Percentiles rank a stretch among this genome's conserved stretches.
Conservation (phyloP, 2,329 filamentous ascomycete species). For the Calonectria pteridis region DNA sequence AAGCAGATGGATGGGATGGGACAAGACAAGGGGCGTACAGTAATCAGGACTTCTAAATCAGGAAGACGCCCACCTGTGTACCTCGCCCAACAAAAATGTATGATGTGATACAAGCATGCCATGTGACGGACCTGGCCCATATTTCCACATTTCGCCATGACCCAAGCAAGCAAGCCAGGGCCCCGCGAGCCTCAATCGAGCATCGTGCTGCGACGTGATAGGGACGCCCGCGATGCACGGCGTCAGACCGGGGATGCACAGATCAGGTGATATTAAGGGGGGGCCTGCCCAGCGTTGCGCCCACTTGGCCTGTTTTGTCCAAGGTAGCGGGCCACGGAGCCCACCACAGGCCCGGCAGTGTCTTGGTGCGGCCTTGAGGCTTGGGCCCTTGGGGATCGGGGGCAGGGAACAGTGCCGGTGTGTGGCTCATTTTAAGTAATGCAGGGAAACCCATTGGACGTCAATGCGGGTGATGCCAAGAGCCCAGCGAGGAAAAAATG, state of each 20-base stretch:
- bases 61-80: neutral
- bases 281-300: neutral
- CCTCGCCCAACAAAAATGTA: slow-evolving; percentile 3
- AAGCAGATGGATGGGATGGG: neutral
- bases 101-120: slow-evolving; percentile 12
- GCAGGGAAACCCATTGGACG: slow-evolving; percentile 4
- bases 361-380: too few species aligned
- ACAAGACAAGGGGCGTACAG: slow-evolving; percentile 3
- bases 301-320: slow-evolving; percentile 12
- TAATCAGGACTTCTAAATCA: slow-evolving; percentile 7
- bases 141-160: neutral
- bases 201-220: slow-evolving; percentile 1
- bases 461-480: slow-evolving; percentile 10
- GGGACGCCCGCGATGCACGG: neutral
- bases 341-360: slow-evolving; percentile 1
- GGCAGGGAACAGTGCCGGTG: slow-evolving; percentile 7
- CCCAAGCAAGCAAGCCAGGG: too few species aligned
- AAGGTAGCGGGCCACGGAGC: neutral
- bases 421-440: slow-evolving; percentile 11
- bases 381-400: neutral
- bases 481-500: neutral
- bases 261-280: slow-evolving; percentile 13
- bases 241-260: slow-evolving; percentile 4
- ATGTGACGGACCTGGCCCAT: slow-evolving; percentile 3
- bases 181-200: neutral